Evolutionary conservation across 805 yeast species (phyloP), one percentile per base, ranked within the genome.

Genomic region (Ogataea pini): DNA sequence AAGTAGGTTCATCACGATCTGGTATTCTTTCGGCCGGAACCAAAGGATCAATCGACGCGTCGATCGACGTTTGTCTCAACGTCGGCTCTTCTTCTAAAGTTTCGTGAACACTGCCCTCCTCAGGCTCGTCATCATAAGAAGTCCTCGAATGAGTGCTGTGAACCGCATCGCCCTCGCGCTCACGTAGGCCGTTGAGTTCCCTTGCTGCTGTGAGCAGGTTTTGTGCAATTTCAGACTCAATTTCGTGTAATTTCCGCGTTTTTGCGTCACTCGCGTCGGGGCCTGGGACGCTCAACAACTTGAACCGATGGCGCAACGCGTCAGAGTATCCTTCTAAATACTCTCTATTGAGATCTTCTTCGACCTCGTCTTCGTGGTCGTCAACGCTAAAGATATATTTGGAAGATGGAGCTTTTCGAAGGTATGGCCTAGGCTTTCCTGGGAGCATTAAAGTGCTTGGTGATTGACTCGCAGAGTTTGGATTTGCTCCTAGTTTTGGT

Each of bases 321-420:
- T 85, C 94, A 36, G 76, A 77, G 58, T 79, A 81, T 0, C 94
- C 94, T 59, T 86, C 95, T 27, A 82, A 57, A 59, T 86, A 87
- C 53, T 80, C 79, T 19, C 80, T 64, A 49, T 76, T 79, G 45
- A 76, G 65, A 54, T 79, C 86, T 14, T 77, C 79, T 50, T 80
- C 85, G 14, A 83, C 75, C 53, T 88, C 96, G 53, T 80, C 79
- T 36, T 86, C 79, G 58, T 85, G 89, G 64, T 89, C 96, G 62
- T 89, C 96, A 0, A 88, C 95, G 29, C 90, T 82, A 62, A 83
- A 89, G 0, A 86, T 71, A 47, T 68, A 69, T 46, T 62, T 64
- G 2, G 66, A 47, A 4, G 65, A 59, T 2, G 68, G 57, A 19
- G 62, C 61, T 38, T 64, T 65, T 38, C 58, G 55, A 1, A 63